These are phyloP conservation scores for Dorcoceras hygrometricum DNA, from an alignment of 257 asterid genomes.

Conservation along the genomic window DNA sequence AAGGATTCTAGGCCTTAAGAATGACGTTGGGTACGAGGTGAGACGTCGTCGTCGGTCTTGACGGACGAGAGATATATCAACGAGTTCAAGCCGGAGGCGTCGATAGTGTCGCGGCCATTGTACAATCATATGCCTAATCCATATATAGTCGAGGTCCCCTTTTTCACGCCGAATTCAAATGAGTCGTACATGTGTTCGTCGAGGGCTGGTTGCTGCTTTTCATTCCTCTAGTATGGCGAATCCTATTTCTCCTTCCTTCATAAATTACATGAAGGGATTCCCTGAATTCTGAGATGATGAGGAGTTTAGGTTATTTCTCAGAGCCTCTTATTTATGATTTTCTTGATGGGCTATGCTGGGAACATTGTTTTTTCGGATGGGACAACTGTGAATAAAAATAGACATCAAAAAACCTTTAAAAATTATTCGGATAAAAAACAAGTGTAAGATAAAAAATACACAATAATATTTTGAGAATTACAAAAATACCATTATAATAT, in stretches of 20 bases:
- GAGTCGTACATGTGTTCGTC: background rate
- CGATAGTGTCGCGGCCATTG: background rate
- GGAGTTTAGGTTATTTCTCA: too few species aligned
- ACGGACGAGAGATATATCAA: slow-evolving; percentile 14
- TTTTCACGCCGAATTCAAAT: slow-evolving; percentile 6
- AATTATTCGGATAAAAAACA: too few species aligned
- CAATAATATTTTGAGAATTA: too few species aligned
- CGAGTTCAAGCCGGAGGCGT: slow-evolving; percentile 4
- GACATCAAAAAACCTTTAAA: too few species aligned
- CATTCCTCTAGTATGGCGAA: slow-evolving; percentile 7
- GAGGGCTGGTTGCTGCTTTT: background rate
- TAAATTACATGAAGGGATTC: slow-evolving; percentile 21
- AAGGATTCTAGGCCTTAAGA: background rate
- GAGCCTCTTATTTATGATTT: too few species aligned
- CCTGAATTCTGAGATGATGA: slow-evolving; percentile 17
- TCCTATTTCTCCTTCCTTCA: slow-evolving; percentile 15
- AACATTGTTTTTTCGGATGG: background rate
- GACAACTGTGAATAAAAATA: too few species aligned
- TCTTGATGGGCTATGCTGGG: background rate
- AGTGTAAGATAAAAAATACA: too few species aligned
- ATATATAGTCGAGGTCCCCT: background rate
- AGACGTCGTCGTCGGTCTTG: slow-evolving; percentile 18
- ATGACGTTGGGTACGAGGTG: background rate
- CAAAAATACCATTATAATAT: too few species aligned
- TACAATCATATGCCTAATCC: slow-evolving; percentile 3